Evolutionary conservation across 306 rosid genomes (phyloP), one percentile per base, ranked within the genome.

Genomic region (Lupinus albus): DNA sequence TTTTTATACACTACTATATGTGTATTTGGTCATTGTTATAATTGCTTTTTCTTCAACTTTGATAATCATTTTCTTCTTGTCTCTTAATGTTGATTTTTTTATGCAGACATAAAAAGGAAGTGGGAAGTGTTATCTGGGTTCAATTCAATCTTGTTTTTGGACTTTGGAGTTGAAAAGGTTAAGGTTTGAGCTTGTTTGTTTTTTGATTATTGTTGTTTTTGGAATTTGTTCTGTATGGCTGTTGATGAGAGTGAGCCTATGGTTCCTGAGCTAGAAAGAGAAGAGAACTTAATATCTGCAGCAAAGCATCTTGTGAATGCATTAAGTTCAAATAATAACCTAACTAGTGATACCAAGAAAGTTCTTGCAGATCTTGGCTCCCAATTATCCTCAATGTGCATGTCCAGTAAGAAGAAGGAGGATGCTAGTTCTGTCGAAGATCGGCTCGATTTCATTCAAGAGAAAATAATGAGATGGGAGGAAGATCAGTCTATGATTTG

Each of bases 401-500:
- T 58, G 6, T 47, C 47, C 10, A 57, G 68, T 68, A 84, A 84
- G 68, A 69, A 44, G 60, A 49, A 46, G 11, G 80, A 47, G 7
- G 85, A 55, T 61, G 79, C 68, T 17, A 57, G 67, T 32, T 91
- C 70, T 32, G 73, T 78, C 12, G 88, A 83, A 50, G 59, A 78
- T 53, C 68, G 71, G 17, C 81, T 92, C 47, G 42, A 38, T 56
- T 68, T 74, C 52, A 83, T 87, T 65, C 80, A 83, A 58, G 89
- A 87, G 76, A 92, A 81, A 64, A 62, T 89, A 45, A 78, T 75
- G 92, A 78, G 47, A 53, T 84, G 95, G 96, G 95, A 89, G 82
- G 88, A 80, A 39, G 92, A 84, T 80, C 89, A 76, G 44, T 80
- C 89, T 12, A 84, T 79, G 88, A 86, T 92, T 47, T 92, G 95